Base-by-base conservation (phyloP, 1,284 basidiomycete species). In the Mycosarcoma maydis region DNA sequence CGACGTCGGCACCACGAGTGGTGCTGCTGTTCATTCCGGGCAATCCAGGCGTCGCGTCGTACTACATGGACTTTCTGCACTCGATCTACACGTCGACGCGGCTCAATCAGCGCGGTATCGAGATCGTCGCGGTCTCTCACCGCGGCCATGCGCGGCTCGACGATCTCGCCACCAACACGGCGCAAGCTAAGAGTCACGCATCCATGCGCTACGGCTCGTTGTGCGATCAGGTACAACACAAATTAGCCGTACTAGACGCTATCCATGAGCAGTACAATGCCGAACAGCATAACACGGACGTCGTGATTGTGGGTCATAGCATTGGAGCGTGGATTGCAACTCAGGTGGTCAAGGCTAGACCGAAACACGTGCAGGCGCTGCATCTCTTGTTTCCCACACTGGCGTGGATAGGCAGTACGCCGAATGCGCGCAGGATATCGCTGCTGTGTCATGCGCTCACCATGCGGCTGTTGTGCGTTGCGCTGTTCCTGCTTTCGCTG, bases 311-410 rank as follows among this genome's bases (percentile, higher is more conserved):
- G 7, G 73, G 73, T 9, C 76, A 78, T 42, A 62, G 55, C 19
- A 68, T 78, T 4, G 76, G 76, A 17, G 59, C 70, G 17, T 78
- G 70, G 58, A 77, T 77, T 5, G 62, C 57, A 6, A 30, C 51
- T 16, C 51, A 72, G 45, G 53, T 62, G 37, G 29, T 76, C 6
- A 56, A 73, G 32, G 50, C 46, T 22, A 44, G 68, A 19, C 48
- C 49, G 7, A 52, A 47, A 4, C 37, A 39, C 6, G 49, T 78
- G 20, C 67, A 66, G 22, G 68, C 53, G 3, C 5, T 77, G 39
- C 75, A 78, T 36, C 36, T 67, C 26, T 50, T 78, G 32, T 78
- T 78, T 22, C 76, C 76, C 1, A 70, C 75, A 14, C 17, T 78
- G 20, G 55, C 56, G 32, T 60, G 73, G 56, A 75, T 78, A 29